These are phyloP conservation scores for Akanthomyces lecanii DNA, from an alignment of 2,329 filamentous ascomycete species.

Conservation along the genomic window DNA sequence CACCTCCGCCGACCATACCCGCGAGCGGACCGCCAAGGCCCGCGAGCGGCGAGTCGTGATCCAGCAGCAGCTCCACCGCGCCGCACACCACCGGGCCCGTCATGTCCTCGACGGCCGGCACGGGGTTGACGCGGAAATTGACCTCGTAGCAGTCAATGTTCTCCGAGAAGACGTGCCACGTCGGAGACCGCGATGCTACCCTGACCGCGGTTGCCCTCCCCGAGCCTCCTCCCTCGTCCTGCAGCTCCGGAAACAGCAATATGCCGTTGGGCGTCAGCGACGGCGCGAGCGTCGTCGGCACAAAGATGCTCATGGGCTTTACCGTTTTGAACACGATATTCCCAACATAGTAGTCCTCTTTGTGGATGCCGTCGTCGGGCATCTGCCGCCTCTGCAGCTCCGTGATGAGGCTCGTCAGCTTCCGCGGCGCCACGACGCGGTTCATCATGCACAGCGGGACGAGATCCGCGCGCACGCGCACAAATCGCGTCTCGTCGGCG, in stretches of 20 bases:
- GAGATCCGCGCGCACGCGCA: constrained; percentile 26
- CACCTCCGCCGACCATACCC: no score
- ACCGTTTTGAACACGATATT: not conserved
- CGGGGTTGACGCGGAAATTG: constrained; percentile 24
- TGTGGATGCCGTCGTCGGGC: not conserved
- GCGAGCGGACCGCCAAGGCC: not conserved
- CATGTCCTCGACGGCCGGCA: constrained; percentile 22
- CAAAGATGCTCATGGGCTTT: constrained; percentile 19
- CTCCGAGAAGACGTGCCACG: constrained; percentile 26
- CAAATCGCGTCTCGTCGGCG: constrained; percentile 27
- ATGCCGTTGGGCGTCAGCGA: constrained; percentile 24
- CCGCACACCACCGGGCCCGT: constrained; percentile 23
- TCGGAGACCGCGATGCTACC: constrained; percentile 26
- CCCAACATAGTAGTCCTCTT: not conserved
- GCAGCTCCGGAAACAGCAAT: constrained; percentile 24
- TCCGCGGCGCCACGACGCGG: constrained; percentile 24
- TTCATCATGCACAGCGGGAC: constrained; percentile 26
- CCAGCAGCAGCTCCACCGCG: constrained; percentile 22
- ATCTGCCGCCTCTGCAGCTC: constrained; percentile 19
- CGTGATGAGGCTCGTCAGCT: constrained; percentile 21
- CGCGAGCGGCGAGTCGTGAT: constrained; percentile 1
- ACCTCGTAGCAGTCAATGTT: constrained; percentile 24
- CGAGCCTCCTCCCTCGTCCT: not conserved
- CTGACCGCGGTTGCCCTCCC: constrained; percentile 12
- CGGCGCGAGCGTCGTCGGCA: constrained; percentile 21